Conservation (phyloP, 2,329 filamentous ascomycete species). For the Fusarium beomiforme region DNA sequence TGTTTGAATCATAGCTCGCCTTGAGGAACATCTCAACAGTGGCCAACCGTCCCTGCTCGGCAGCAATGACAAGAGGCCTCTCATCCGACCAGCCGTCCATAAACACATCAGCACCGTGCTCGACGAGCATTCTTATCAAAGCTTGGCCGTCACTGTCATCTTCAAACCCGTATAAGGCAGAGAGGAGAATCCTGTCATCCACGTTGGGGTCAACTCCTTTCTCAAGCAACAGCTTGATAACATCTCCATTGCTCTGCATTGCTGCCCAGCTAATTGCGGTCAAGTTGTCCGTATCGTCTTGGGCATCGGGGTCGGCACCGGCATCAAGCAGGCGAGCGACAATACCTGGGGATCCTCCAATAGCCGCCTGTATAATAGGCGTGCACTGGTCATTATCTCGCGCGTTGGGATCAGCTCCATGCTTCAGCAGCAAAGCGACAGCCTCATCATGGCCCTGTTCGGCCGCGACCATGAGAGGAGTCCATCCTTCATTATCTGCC, state of each 20-base stretch:
- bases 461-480: neutral
- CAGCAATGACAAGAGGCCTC: neutral
- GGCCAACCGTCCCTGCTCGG: accelerated
- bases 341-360: accelerated
- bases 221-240: neutral
- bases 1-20: accelerated
- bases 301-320: neutral
- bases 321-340: accelerated
- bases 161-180: accelerated
- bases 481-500: neutral
- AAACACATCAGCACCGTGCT: neutral
- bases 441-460: neutral
- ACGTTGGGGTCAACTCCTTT: accelerated
- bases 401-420: neutral
- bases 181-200: neutral
- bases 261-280: neutral
- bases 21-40: neutral
- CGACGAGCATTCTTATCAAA: neutral
- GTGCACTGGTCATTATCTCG: neutral
- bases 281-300: accelerated
- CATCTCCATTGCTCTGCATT: neutral
- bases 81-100: neutral
- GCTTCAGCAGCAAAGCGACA: neutral
- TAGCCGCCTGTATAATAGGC: neutral
- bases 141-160: neutral